Percentiles rank a stretch among this genome's conserved stretches.
phyloP scores from a whole-genome alignment of 306 rosid genomes.

The Fragaria iinumae region DNA sequence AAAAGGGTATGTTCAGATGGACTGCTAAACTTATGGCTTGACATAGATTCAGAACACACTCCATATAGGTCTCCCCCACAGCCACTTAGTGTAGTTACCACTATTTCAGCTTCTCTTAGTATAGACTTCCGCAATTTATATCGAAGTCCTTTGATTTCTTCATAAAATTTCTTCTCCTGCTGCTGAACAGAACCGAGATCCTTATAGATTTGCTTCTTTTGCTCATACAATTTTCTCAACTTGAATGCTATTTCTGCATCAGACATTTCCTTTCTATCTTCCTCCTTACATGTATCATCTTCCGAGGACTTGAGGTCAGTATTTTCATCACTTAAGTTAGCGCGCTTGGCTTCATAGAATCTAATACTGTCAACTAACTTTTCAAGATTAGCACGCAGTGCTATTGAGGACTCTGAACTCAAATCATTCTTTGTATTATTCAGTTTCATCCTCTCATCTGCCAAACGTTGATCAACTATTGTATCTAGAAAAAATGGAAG shows the following conservation, averaged over 20 bases:
- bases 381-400: constrained; percentile 73
- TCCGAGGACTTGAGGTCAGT: constrained; percentile 39
- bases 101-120: constrained; percentile 86
- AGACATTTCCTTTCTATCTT: constrained; percentile 56
- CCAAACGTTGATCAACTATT: constrained; percentile 83
- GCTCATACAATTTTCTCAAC: constrained; percentile 76
- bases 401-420: constrained; percentile 46
- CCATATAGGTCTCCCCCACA: constrained; percentile 89
- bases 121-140: constrained; percentile 82
- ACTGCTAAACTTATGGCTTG: constrained; percentile 66
- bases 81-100: constrained; percentile 91
- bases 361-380: constrained; percentile 75
- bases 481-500: constrained; percentile 89
- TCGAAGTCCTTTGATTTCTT: constrained; percentile 66
- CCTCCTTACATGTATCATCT: constrained; percentile 40
- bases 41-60: constrained; percentile 80
- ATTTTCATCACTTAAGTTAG: constrained; percentile 61
- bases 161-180: constrained; percentile 74
- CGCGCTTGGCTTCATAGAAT: constrained; percentile 77
- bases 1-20: constrained; percentile 82
- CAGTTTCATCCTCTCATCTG: constrained; percentile 64
- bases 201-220: constrained; percentile 78
- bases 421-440: constrained; percentile 50
- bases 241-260: constrained; percentile 54
- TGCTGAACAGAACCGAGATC: constrained; percentile 74